Evolutionary conservation across 441 rosid species (phyloP), one percentile per base, ranked within the genome.

Genomic region (Gossypium lobatum): DNA sequence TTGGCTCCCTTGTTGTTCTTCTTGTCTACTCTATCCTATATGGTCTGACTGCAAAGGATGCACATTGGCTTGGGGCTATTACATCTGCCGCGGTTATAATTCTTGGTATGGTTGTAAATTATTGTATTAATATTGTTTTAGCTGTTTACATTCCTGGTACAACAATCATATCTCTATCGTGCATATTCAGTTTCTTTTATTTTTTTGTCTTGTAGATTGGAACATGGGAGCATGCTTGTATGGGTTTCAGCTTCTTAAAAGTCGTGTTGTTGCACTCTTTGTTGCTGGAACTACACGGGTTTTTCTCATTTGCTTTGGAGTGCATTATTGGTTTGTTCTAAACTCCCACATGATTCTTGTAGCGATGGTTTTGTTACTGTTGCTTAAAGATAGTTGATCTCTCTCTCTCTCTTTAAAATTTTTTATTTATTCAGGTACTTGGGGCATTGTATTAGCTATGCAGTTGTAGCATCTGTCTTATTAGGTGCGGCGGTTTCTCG

Each of bases 171-270:
- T 39, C n/a, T n/a, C 13, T 17, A 28, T 57, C 17, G 25, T 72
- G 70, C 81, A 81, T 79, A 79, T 76, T 18, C 17, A 17, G 46
- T 66, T 75, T 64, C 62, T 76, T 76, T 28, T 18, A 50, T 48
- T 64, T 69, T 73, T 16, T 75, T 75, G 48, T 83, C 28, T 50
- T 85, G 80, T 83, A 94, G 99, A 96, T 83, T 96, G 98, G 99
- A 96, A 96, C 77, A 87, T 94, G 85, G 99, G 99, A 68, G 98
- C 98, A 21, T 96, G 99, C 86, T 87, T 96, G 84, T 94, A 96
- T 82, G 98, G 97, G 73, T 96, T 92, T 80, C 83, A 91, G 88
- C 98, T 93, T 85, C 98, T 96, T 78, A 84, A 86, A 78, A 96
- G 89, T 81, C 98, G 98, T 64, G 87, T 93, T 74, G 82, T 79